phyloP scores from a whole-genome alignment of 129 eudicot species.

The Tagetes patula region DNA sequence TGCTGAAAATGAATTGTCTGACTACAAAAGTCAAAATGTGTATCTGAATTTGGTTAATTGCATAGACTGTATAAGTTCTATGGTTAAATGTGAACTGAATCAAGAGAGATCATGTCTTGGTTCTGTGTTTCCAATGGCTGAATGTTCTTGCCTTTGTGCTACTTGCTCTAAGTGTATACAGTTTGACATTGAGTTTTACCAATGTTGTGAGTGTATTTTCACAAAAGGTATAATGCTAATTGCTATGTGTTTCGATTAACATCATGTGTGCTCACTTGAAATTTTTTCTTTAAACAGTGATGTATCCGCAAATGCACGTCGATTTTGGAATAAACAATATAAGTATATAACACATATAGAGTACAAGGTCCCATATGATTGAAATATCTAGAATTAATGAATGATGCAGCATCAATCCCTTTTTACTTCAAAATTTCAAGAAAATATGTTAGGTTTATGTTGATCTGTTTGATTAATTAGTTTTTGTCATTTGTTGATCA shows the following conservation, averaged over 20 bases:
- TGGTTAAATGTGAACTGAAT: neutral
- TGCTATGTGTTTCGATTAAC: neutral
- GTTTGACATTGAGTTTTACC: conserved; percentile 22
- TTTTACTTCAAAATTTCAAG: neutral
- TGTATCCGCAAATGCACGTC: conserved; percentile 5
- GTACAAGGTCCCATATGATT: neutral
- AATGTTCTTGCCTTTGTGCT: conserved; percentile 16
- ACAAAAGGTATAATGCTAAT: conserved; percentile 5
- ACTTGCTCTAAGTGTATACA: neutral
- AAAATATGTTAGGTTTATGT: neutral
- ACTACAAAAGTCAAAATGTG: conserved; percentile 16
- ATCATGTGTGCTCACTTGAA: neutral
- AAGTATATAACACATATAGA: conserved; percentile 4
- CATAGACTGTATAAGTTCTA: neutral
- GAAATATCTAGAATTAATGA: neutral
- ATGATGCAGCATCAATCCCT: neutral
- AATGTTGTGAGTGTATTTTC: conserved; percentile 15
- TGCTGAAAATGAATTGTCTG: conserved; percentile 1
- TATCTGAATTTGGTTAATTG: neutral
- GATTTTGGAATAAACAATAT: neutral
- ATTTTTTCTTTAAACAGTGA: neutral
- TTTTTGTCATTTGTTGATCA: conserved; percentile 26
- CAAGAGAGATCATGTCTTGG: neutral
- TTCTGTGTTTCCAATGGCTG: conserved; percentile 5
- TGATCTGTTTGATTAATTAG: conserved; percentile 8